A percentile compares a stretch with the other conserved stretches of the same genome.
These are phyloP conservation scores for Anethum foeniculum DNA, from an alignment of 140 eudicot species.

Conservation along the genomic window DNA sequence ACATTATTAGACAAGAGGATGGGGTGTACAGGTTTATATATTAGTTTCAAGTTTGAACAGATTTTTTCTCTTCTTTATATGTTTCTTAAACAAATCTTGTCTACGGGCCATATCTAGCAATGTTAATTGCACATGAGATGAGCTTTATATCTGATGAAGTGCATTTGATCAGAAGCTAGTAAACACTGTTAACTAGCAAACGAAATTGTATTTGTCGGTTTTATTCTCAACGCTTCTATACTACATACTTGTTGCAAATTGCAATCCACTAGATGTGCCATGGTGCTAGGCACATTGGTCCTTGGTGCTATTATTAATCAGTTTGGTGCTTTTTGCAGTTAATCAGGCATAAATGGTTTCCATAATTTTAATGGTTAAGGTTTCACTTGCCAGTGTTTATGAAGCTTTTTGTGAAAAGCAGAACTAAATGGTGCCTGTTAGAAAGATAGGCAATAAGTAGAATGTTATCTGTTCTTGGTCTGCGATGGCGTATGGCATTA, in stretches of 20 bases:
- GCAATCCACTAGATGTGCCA: background rate
- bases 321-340: background rate
- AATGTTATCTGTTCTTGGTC: no score
- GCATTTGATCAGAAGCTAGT: background rate
- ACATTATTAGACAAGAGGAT: background rate
- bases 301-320: background rate
- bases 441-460: background rate
- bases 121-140: background rate
- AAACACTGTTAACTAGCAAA: background rate
- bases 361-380: background rate
- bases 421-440: background rate
- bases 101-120: background rate
- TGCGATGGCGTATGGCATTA: no score
- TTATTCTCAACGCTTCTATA: background rate
- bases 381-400: background rate
- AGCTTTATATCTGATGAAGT: background rate
- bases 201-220: background rate
- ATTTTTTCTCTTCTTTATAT: background rate
- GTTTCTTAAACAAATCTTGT: background rate
- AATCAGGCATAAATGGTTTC: background rate
- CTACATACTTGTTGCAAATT: background rate
- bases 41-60: background rate
- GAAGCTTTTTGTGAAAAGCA: background rate
- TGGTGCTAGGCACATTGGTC: background rate
- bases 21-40: background rate